phyloP scores from a whole-genome alignment of 192 early-diverging fungal genomes.

The Umbelopsis vinacea region DNA sequence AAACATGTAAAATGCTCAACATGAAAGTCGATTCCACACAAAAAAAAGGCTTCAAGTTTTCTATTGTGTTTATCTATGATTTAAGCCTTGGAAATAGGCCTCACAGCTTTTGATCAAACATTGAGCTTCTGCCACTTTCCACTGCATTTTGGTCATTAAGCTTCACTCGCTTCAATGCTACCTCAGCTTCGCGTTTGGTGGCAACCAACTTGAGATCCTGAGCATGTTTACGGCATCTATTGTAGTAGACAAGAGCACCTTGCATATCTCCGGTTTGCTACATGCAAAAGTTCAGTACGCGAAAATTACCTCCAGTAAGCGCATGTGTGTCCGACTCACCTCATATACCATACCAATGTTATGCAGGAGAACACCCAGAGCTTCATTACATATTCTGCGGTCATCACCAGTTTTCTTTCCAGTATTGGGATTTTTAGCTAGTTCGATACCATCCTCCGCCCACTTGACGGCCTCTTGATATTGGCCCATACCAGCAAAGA shows the following conservation, averaged over 20 bases:
- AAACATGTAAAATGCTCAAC: too few species aligned
- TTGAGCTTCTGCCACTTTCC: not conserved
- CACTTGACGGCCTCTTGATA: conserved; percentile 56
- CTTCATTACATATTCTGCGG: conserved; percentile 52
- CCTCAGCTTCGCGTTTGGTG: conserved; percentile 12
- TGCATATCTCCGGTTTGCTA: not conserved
- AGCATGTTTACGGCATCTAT: conserved; percentile 11
- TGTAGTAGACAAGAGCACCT: not conserved
- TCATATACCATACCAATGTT: conserved; percentile 64
- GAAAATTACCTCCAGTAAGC: too few species aligned
- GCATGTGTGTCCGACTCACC: conserved; percentile 36
- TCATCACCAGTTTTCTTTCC: conserved; percentile 33
- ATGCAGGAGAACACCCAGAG: conserved; percentile 56
- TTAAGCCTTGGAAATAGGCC: not conserved
- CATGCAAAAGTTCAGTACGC: too few species aligned
- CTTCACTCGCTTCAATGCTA: conserved; percentile 5
- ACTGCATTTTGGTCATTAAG: not conserved
- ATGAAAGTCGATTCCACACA: too few species aligned
- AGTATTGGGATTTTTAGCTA: conserved; percentile 48
- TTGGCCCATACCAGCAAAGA: conserved; percentile 52
- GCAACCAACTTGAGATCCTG: not conserved
- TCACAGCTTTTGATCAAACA: conserved; percentile 20
- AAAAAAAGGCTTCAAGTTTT: not conserved
- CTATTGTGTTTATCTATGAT: not conserved
- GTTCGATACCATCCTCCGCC: conserved; percentile 56